Evolutionary conservation across 2,329 filamentous ascomycete species (phyloP), one percentile per base, ranked within the genome.

Genomic region (Didymella lethalis): DNA sequence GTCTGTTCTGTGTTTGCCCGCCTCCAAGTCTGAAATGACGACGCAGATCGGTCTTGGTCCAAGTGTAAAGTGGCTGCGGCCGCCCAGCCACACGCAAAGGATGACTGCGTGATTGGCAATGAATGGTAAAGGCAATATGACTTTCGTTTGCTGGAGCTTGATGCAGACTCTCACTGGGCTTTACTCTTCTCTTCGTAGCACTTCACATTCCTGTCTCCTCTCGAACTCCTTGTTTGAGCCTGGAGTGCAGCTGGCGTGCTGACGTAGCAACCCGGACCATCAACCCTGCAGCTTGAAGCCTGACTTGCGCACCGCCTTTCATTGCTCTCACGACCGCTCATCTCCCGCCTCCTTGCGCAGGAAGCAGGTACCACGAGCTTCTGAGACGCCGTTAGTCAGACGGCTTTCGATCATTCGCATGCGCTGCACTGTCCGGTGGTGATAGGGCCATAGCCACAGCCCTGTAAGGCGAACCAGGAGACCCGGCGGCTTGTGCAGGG

Each of bases 351-450:
- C 50, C 18, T 43, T 48, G 50, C 36, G 46, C 46, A 46, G 32
- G 46, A 59, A 46, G 41, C 46, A 28, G 50, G 26, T 41, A 47
- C 46, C 12, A 4, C 23, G 40, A 31, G 56, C 43, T 25, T 36
- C 32, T 16, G 7, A 11, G 45, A 41, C 18, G 50, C 56, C 51
- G 51, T 31, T 34, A 34, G 16, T 32, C 34, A 50, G 50, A 54
- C 51, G 46, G 56, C 43, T 18, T 40, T 32, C 40, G 12, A 29
- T 34, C 31, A 36, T 40, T 56, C 54, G 58, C 49, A 61, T 61
- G 58, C 58, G 46, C 58, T 57, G 58, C 40, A 41, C 31, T 38
- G 26, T 31, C 20, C 8, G 43, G 91, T 95, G 64, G 86, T 84
- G 7, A 82, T 81, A 16, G 85, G 81, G 14, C 77, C 79, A 26